These are phyloP conservation scores for Spongospora subterranea DNA, from an alignment of 208 protist species.

Conservation along the genomic window DNA sequence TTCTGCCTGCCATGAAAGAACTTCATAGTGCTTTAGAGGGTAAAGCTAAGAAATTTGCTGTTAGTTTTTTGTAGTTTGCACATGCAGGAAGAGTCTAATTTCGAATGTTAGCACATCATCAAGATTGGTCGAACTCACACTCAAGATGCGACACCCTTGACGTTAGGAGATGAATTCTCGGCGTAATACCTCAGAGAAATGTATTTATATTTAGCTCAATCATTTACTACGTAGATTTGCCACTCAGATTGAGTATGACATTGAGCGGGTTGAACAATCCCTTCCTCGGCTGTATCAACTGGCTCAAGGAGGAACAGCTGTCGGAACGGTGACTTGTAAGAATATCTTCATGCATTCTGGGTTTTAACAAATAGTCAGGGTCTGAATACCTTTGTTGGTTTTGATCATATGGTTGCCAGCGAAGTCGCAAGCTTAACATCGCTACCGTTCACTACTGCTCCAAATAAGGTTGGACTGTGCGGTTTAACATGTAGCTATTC, in stretches of 20 bases:
- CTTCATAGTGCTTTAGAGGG: constrained; percentile 70
- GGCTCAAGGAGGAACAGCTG: constrained; percentile 86
- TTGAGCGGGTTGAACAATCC: constrained; percentile 72
- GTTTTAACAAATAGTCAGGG: constrained; percentile 63
- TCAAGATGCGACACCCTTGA: constrained; percentile 87
- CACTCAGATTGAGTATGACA: constrained; percentile 76
- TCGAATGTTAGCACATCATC: constrained; percentile 73
- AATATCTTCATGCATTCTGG: neutral
- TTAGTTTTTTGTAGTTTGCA: neutral
- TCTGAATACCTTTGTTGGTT: constrained; percentile 77
- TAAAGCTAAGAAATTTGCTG: constrained; percentile 78
- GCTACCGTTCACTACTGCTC: constrained; percentile 76
- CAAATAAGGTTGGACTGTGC: constrained; percentile 73
- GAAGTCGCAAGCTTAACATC: constrained; percentile 73
- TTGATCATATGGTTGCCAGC: constrained; percentile 70
- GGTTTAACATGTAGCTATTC: neutral
- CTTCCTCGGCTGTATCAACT: constrained; percentile 78
- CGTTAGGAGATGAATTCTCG: constrained; percentile 81
- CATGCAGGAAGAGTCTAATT: neutral
- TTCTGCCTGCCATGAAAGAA: constrained; percentile 74
- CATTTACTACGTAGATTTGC: constrained; percentile 71
- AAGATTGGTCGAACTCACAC: constrained; percentile 90
- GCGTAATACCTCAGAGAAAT: constrained; percentile 51
- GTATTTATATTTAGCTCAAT: neutral
- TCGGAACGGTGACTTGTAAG: constrained; percentile 82